Conservation (phyloP, 192 early-diverging fungal species). For the Dispira simplex region DNA sequence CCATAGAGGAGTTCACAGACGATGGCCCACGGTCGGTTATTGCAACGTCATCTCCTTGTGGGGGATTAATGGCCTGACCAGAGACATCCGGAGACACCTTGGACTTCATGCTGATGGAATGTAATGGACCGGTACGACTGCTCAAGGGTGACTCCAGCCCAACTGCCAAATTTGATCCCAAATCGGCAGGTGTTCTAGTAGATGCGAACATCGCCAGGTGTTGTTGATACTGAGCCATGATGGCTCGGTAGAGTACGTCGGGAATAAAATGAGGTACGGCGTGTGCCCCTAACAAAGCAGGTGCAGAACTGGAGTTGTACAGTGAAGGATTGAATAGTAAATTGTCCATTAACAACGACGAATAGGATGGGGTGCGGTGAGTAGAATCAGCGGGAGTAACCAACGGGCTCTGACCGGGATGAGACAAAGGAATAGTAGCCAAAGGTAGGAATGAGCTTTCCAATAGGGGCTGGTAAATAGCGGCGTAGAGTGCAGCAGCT, state of each 20-base stretch:
- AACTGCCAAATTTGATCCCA: too few species aligned
- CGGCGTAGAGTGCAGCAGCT: not conserved
- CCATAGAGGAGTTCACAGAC: too few species aligned
- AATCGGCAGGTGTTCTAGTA: too few species aligned
- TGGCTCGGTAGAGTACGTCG: not conserved
- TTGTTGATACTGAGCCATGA: too few species aligned
- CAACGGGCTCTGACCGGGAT: not conserved
- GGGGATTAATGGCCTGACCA: too few species aligned
- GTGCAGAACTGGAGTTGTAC: not conserved
- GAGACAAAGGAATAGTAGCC: not conserved
- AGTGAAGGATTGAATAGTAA: not conserved
- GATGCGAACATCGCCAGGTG: too few species aligned
- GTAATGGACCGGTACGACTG: too few species aligned
- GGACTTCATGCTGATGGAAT: too few species aligned
- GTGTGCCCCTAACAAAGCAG: not conserved
- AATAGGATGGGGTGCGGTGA: not conserved
- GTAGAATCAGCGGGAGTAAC: not conserved
- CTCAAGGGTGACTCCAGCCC: too few species aligned
- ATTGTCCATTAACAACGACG: not conserved
- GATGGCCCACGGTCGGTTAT: too few species aligned
- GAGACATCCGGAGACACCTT: too few species aligned
- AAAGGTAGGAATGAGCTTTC: not conserved
- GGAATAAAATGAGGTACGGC: not conserved
- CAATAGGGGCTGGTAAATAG: not conserved
- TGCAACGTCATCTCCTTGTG: too few species aligned